Evolutionary conservation across 805 yeast genomes (phyloP).

Genomic region (Nakazawaea ishiwadae): DNA sequence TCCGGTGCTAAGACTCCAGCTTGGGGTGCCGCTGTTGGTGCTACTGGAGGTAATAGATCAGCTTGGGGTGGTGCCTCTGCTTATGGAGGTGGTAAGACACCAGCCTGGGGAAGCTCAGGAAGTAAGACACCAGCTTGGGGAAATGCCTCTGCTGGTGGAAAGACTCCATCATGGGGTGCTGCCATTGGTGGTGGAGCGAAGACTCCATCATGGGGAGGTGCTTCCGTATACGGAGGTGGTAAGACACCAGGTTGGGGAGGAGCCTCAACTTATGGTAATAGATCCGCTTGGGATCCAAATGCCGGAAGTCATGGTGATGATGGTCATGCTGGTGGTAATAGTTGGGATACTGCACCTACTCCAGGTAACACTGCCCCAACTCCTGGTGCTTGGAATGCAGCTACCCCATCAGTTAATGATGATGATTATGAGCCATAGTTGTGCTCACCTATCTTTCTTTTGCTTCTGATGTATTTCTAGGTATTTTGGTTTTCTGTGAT

Average conservation of each 20-base stretch:
- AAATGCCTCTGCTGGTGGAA: conserved; percentile 30
- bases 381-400: conserved; percentile 42
- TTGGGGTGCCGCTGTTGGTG: conserved; percentile 35
- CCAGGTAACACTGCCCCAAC: conserved; percentile 27
- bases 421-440: conserved; percentile 15
- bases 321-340: conserved; percentile 34
- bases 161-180: conserved; percentile 49
- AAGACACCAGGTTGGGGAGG: conserved; percentile 41
- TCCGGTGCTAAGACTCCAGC: conserved; percentile 48
- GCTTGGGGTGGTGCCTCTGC: conserved; percentile 43
- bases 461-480: background rate
- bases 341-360: conserved; percentile 37
- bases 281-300: conserved; percentile 38
- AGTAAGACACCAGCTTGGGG: conserved; percentile 45
- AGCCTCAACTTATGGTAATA: conserved; percentile 28
- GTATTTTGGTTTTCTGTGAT: no score
- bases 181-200: conserved; percentile 33
- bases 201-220: conserved; percentile 47
- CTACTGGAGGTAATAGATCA: conserved; percentile 40
- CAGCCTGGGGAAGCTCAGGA: conserved; percentile 42
- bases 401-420: conserved; percentile 33
- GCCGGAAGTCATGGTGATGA: conserved; percentile 18
- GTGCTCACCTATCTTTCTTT: no score
- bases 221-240: conserved; percentile 45
- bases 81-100: conserved; percentile 47